phyloP scores from a whole-genome alignment of 257 asterid genomes.

The Solanum bulbocastanum region DNA sequence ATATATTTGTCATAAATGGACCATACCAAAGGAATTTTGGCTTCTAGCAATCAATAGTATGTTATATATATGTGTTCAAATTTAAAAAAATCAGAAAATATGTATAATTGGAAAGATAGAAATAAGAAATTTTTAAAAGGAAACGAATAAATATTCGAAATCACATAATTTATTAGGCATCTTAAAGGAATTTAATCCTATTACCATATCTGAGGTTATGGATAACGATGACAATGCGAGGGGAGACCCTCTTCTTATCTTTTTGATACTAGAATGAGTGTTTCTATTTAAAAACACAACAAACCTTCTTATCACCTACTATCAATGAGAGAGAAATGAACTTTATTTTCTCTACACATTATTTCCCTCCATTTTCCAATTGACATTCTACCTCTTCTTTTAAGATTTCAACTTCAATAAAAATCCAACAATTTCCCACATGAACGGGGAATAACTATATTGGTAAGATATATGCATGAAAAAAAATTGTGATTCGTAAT shows the following conservation, averaged over 20 bases:
- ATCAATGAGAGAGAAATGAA: background rate
- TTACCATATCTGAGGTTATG: no score
- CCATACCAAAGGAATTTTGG: background rate
- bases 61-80: background rate
- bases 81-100: background rate
- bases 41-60: background rate
- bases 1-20: background rate
- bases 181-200: background rate
- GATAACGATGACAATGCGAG: background rate
- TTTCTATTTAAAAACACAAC: background rate
- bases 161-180: background rate
- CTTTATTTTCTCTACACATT: background rate
- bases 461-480: background rate
- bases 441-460: background rate
- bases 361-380: background rate
- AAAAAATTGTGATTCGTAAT: background rate
- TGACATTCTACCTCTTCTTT: background rate
- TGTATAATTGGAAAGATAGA: background rate
- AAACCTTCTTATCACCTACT: background rate
- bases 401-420: background rate
- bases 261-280: background rate
- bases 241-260: background rate
- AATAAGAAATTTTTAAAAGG: background rate
- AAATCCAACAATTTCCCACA: background rate
- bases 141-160: no score